Conservation (phyloP, 495 filamentous ascomycete genomes). For the Penicillium arizonense region DNA sequence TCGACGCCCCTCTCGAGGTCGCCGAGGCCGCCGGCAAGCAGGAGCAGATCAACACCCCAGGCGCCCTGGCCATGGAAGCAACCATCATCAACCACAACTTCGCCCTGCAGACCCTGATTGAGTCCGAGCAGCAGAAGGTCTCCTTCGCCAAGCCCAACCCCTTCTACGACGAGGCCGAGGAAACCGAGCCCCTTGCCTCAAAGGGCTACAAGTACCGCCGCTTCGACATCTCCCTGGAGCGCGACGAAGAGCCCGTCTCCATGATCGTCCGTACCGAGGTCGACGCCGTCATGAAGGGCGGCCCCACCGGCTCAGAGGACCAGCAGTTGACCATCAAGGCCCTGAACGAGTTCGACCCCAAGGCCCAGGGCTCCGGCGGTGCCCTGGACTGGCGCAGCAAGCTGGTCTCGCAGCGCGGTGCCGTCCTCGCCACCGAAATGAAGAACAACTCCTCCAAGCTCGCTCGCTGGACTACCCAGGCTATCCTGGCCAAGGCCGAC, state of each 20-base stretch:
- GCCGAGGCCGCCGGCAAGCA: slow-evolving; percentile 79
- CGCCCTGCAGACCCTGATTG: slow-evolving; percentile 85
- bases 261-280: slow-evolving; percentile 94
- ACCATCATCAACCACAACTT: slow-evolving; percentile 99
- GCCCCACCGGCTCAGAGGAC: slow-evolving; percentile 81
- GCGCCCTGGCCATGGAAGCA: slow-evolving; percentile 88
- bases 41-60: slow-evolving; percentile 88
- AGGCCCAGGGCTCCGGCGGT: slow-evolving; percentile 90
- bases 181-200: slow-evolving; percentile 86
- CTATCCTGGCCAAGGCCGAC: slow-evolving; percentile 92
- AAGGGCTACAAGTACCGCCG: slow-evolving; percentile 98
- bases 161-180: slow-evolving; percentile 93
- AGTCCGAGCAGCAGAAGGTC: slow-evolving; percentile 72
- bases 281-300: slow-evolving; percentile 88
- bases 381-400: slow-evolving; percentile 96
- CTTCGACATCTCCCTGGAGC: slow-evolving; percentile 91
- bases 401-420: slow-evolving; percentile 87
- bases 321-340: slow-evolving; percentile 91
- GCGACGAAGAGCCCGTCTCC: slow-evolving; percentile 86
- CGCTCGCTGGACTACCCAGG: slow-evolving; percentile 93
- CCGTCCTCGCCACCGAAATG: slow-evolving; percentile 97
- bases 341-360: slow-evolving; percentile 97
- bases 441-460: slow-evolving; percentile 99
- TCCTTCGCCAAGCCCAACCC: slow-evolving; percentile 87
- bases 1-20: slow-evolving; percentile 87